Base-by-base conservation (phyloP, 2,329 filamentous ascomycete species). In the Coleophoma cylindrospora region DNA sequence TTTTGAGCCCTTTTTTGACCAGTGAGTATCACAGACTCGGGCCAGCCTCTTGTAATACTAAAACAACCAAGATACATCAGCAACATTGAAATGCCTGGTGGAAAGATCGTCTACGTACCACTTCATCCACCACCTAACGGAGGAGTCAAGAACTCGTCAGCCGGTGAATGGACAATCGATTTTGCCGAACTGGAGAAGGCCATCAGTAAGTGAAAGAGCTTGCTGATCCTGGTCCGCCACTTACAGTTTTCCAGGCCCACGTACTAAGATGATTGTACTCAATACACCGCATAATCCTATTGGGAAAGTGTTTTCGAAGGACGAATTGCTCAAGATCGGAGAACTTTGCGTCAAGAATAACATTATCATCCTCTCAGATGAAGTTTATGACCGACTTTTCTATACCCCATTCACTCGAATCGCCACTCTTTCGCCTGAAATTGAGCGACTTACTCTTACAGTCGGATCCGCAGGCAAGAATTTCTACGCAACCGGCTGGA, bases 1-100 rank as follows among this genome's bases (percentile, higher is more conserved):
- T 50, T 96, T 99, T 67, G 94, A 99, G 73, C 94, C 94, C 11
- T 99, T 96, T 73, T 99, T 97, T 67, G 94, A 99, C 70, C 94
- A 99, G 84, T 89, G 67, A 65, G 76, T 63, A 48, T 27, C 27
- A 27, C 9, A 27, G 27, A 27, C 7, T 27, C 27, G 27, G 9
- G 27, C 7, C 27, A 27, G 27, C 7, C 27, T 27, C 27, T 27
- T 27, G 27, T 27, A 3, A 27, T 27, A 6, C 27, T 27, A 27
- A 27, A 27, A 3, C 27, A 27, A 27, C 9, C 27, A 47, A 83
- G 79, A 61, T 95, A 97, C 68, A 95, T 99, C 59, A 91, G 86
- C 75, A 99, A 99, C 71, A 97, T 99, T 57, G 89, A 96, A 70
- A 97, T 99, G 91, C 85, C 94, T 1, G 94, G 94, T 47, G 94